Evolutionary conservation across 2,329 filamentous ascomycete genomes (phyloP).

Genomic region (Cladosporium sp.): DNA sequence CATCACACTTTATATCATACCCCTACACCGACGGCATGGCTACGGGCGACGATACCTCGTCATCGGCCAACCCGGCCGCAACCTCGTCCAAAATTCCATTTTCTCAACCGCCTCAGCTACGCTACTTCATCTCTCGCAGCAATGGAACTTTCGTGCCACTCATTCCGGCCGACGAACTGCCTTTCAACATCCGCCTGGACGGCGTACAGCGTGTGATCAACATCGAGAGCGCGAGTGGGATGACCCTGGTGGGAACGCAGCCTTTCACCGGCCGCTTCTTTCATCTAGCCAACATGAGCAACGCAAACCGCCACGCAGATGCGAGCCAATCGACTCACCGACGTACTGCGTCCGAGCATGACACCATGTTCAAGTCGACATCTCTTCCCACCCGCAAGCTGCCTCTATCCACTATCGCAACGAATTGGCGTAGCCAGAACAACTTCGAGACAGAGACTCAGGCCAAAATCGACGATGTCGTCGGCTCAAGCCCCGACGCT

Average conservation of each 20-base stretch:
- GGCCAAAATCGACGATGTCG: conserved; percentile 26
- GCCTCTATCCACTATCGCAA: conserved; percentile 18
- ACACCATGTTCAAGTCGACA: background rate
- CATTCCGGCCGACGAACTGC: conserved; percentile 39
- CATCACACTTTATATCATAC: no score
- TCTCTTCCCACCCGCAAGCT: conserved; percentile 6
- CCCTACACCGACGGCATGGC: no score
- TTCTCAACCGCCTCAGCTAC: background rate
- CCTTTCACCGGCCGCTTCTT: conserved; percentile 21
- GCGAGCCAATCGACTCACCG: background rate
- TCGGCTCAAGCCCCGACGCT: conserved; percentile 8
- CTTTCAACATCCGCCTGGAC: conserved; percentile 31
- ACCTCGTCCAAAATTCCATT: no score
- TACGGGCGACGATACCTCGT: no score
- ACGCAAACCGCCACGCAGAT: background rate
- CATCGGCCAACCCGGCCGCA: no score
- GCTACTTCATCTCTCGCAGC: conserved; percentile 27
- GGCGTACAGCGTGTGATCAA: conserved; percentile 32
- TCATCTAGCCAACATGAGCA: background rate
- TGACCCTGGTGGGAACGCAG: conserved; percentile 27
- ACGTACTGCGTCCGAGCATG: background rate
- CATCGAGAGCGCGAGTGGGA: conserved; percentile 23
- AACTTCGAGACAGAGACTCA: conserved; percentile 17
- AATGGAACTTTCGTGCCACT: conserved; percentile 34
- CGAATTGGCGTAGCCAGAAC: conserved; percentile 21